Evolutionary conservation across 2,329 filamentous ascomycete genomes (phyloP), one percentile per base, ranked within the genome.

Genomic region (Epichloe sylvatica): DNA sequence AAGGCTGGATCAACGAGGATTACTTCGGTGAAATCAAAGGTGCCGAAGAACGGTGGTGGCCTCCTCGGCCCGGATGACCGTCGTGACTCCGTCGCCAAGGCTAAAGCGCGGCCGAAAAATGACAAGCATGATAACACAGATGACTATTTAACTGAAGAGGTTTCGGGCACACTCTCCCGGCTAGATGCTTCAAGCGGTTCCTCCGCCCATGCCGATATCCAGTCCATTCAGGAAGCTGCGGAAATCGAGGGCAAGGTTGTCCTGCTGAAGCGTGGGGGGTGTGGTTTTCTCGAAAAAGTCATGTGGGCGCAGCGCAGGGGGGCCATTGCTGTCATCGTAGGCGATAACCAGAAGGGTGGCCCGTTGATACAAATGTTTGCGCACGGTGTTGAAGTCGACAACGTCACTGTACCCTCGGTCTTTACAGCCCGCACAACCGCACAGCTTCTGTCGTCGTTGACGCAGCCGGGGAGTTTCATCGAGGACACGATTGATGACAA

Each of bases 311-410:
- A 98, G 65, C 78, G 89, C 53, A 80, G 92, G 60, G 92, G 92
- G 23, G 92, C 85, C 19, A 77, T 89, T 52, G 92, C 87, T 36
- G 73, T 98, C 52, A 94, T 98, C 55, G 90, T 98, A 3, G 92
- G 92, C 25, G 92, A 98, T 64, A 86, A 96, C 64, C 84, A 86
- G 51, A 85, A 86, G 53, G 91, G 91, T 42, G 90, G 89, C 4
- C 85, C 85, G 36, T 70, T 98, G 53, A 86, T 97, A 46, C 92
- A 94, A 58, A 98, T 98, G 92, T 97, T 95, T 65, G 92, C 92
- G n/a, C 81, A 86, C 60, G 92, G 91, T 37, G 90, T 97, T 62
- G 66, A 67, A 35, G 95, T 91, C 3, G 94, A 90, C 35, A 95
- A 96, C 60, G 79, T 97, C 56, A 88, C 88, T 0, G 96, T 98